Evolutionary conservation across 1,284 basidiomycete genomes (phyloP).

Genomic region (Porogramme epimiltina): DNA sequence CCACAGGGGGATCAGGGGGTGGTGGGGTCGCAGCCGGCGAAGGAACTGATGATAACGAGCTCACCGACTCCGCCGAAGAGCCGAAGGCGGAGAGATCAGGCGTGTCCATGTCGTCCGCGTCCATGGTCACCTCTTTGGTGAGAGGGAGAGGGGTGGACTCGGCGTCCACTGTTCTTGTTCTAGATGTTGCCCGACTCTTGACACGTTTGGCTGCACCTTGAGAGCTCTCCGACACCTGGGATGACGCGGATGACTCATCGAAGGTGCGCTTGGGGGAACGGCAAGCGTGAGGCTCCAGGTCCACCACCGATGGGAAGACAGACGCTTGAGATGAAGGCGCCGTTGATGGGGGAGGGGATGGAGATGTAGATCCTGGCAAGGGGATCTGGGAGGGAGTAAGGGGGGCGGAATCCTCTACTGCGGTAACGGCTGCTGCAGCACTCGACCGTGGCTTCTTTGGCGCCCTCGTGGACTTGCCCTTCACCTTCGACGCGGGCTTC

Average conservation of each 20-base stretch:
- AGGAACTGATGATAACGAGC: slow-evolving; percentile 42
- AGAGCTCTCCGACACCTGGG: slow-evolving; percentile 38
- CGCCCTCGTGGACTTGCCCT: slow-evolving; percentile 23
- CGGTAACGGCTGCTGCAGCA: not conserved
- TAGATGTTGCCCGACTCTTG: slow-evolving; percentile 29
- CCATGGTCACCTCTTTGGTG: slow-evolving; percentile 24
- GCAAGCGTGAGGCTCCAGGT: slow-evolving; percentile 32
- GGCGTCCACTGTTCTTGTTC: slow-evolving; percentile 20
- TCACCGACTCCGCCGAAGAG: slow-evolving; percentile 41
- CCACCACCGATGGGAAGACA: slow-evolving; percentile 7
- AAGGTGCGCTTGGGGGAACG: slow-evolving; percentile 69
- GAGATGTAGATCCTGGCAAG: slow-evolving; percentile 47
- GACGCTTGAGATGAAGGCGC: slow-evolving; percentile 29
- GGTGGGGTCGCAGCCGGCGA: slow-evolving; percentile 41
- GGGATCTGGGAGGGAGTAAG: slow-evolving; percentile 39
- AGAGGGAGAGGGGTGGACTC: slow-evolving; percentile 8
- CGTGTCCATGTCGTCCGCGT: slow-evolving; percentile 40
- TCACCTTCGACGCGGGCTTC: slow-evolving; percentile 32
- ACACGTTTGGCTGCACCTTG: slow-evolving; percentile 47
- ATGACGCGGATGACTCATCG: slow-evolving; percentile 57
- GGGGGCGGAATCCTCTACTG: slow-evolving; percentile 15
- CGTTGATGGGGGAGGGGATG: slow-evolving; percentile 40
- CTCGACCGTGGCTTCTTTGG: slow-evolving; percentile 15
- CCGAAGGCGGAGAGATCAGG: slow-evolving; percentile 45
- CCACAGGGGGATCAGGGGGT: slow-evolving; percentile 28